Conservation (phyloP, 495 filamentous ascomycete genomes). For the Podospora comata region DNA sequence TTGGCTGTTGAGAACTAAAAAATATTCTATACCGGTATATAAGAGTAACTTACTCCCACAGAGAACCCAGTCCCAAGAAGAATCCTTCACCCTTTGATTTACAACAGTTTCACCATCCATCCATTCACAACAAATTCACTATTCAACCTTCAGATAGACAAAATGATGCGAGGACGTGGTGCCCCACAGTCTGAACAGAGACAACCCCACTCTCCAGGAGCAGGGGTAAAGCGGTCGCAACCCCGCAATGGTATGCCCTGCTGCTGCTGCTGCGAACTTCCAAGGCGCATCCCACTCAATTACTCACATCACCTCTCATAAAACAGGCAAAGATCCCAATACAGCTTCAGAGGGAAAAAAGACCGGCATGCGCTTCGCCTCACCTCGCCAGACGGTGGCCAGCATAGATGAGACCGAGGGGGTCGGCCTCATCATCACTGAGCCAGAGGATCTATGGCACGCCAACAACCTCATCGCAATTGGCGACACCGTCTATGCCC, state of each 20-base stretch:
- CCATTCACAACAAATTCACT: background rate
- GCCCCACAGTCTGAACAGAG: background rate
- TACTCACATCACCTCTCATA: background rate
- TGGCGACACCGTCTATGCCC: slow-evolving; percentile 74
- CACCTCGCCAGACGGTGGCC: slow-evolving; percentile 47
- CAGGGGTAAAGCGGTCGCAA: background rate
- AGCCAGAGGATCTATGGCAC: slow-evolving; percentile 99
- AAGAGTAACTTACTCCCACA: too few relatives aligned
- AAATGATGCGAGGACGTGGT: background rate
- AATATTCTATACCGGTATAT: too few relatives aligned
- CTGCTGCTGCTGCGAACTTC: background rate
- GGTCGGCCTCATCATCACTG: slow-evolving; percentile 79
- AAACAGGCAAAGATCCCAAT: too few relatives aligned
- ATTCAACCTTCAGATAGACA: background rate
- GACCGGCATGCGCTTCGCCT: background rate
- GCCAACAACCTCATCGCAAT: slow-evolving; percentile 89
- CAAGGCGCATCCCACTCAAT: background rate
- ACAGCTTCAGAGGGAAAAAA: background rate
- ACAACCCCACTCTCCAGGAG: background rate
- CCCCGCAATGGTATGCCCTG: background rate
- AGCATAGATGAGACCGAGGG: slow-evolving; percentile 67
- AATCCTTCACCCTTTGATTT: too few relatives aligned
- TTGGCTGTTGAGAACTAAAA: too few relatives aligned
- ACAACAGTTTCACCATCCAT: too few relatives aligned
- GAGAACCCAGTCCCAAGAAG: too few relatives aligned